Evolutionary conservation across 345 rosid genomes (phyloP), one percentile per base, ranked within the genome.

Genomic region (Triadica sebifera): DNA sequence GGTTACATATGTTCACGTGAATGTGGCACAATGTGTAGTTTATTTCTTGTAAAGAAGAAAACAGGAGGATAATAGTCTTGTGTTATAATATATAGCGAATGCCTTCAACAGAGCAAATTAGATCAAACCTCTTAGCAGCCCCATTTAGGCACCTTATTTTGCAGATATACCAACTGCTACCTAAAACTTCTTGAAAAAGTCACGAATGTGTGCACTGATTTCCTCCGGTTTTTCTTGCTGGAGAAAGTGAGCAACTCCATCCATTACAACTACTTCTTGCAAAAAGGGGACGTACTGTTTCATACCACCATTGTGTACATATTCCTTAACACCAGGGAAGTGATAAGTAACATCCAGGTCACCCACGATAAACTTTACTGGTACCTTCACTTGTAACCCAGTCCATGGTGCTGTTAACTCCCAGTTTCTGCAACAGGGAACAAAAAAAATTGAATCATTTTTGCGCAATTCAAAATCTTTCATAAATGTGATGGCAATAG

Each of bases 161-260:
- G 38, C 39, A 67, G 68, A 64, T 17, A 64, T 11, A 22, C 5
- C 6, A 12, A 24, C 6, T 60, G 59, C 29, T n/a, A 7, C 53
- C 61, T 69, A 70, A 65, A 81, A 77, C 51, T 77, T 81, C 53
- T 65, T 73, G 68, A 72, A 57, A 19, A 77, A 77, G 38, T 77
- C 73, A 9, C 16, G 52, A 10, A 77, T 72, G 39, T 65, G 76
- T 0, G 49, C 68, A 52, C 45, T 67, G 37, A 77, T 49, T 65
- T 77, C 71, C 13, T 65, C 75, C 0, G 80, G 74, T 39, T 46
- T 64, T 70, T 70, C 79, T 41, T 65, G 55, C 29, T 41, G 46
- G 61, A 73, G 62, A 41, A 64, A 73, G 53, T 73, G 76, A 39
- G 41, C 70, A n/a, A 39, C 70, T 38, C 76, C 76, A 52, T 73